Percentiles rank a stretch among this genome's conserved stretches.
phyloP scores from a whole-genome alignment of 371 early-diverging fungal genomes.

The Parasitella parasitica region DNA sequence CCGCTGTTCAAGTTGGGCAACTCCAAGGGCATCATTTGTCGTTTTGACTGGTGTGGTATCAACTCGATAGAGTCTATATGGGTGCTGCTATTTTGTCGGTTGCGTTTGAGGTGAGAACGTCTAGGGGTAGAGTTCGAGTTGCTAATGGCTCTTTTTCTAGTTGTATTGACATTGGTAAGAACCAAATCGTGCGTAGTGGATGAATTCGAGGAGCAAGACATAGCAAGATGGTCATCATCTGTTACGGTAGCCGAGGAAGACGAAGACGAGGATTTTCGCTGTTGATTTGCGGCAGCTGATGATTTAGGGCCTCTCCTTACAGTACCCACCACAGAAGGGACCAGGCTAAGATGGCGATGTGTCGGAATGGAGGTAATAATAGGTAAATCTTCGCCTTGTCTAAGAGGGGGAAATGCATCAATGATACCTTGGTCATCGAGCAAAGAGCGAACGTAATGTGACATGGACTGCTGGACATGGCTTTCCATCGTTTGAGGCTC shows the following conservation, averaged over 20 bases:
- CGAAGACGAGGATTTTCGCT: background rate
- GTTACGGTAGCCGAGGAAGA: background rate
- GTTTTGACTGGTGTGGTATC: background rate
- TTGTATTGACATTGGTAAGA: background rate
- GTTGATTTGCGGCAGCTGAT: background rate
- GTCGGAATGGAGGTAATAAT: slow-evolving; percentile 28
- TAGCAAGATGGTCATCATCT: background rate
- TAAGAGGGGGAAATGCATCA: slow-evolving; percentile 46
- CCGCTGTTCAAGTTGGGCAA: background rate
- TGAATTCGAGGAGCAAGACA: background rate
- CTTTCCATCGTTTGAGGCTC: slow-evolving; percentile 16
- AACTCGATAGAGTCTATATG: background rate
- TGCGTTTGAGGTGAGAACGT: background rate
- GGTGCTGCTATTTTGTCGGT: background rate
- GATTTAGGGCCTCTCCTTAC: slow-evolving; percentile 20
- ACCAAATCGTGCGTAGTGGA: background rate
- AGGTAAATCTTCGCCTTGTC: slow-evolving; percentile 26
- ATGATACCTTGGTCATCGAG: slow-evolving; percentile 43
- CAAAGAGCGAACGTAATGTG: slow-evolving; percentile 27
- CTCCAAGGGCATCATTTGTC: background rate
- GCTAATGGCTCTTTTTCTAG: background rate
- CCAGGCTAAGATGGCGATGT: slow-evolving; percentile 44
- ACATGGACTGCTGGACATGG: slow-evolving; percentile 21
- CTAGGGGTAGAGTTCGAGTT: background rate
- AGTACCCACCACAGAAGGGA: slow-evolving; percentile 27